These are phyloP conservation scores for Fistulinella prunicolor DNA, from an alignment of 768 basidiomycete genomes.

Conservation along the genomic window DNA sequence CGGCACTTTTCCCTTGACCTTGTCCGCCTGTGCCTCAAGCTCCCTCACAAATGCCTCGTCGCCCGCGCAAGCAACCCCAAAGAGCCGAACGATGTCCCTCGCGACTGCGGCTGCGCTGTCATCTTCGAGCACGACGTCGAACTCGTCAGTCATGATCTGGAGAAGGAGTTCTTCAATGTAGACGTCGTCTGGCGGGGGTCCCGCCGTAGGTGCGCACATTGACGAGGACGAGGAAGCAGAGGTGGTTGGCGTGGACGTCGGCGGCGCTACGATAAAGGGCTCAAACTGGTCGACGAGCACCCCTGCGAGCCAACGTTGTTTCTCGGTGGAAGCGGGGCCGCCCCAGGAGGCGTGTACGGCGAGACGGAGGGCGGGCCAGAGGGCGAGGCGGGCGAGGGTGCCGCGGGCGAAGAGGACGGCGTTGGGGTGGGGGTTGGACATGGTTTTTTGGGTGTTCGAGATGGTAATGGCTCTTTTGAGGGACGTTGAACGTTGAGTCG, in stretches of 20 bases:
- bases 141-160: constrained; percentile 87
- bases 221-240: too few relatives aligned
- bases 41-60: constrained; percentile 48
- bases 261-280: constrained; percentile 39
- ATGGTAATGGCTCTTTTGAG: too few relatives aligned
- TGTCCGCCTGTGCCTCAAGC: constrained; percentile 65
- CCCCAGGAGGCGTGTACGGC: constrained; percentile 89
- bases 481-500: too few relatives aligned
- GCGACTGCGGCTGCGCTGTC: constrained; percentile 76
- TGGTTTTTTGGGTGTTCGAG: constrained; percentile 1
- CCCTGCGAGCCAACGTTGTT: constrained; percentile 83
- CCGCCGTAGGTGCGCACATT: background rate
- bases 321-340: constrained; percentile 65
- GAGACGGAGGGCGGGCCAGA: constrained; percentile 85
- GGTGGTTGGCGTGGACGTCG: background rate
- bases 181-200: constrained; percentile 50
- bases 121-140: constrained; percentile 81
- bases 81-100: constrained; percentile 65
- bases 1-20: constrained; percentile 53
- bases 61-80: constrained; percentile 51
- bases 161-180: constrained; percentile 81
- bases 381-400: constrained; percentile 71
- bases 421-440: constrained; percentile 37
- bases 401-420: constrained; percentile 83
- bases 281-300: constrained; percentile 80